phyloP scores from a whole-genome alignment of 106 monocot species.

The Posidonia australis region DNA sequence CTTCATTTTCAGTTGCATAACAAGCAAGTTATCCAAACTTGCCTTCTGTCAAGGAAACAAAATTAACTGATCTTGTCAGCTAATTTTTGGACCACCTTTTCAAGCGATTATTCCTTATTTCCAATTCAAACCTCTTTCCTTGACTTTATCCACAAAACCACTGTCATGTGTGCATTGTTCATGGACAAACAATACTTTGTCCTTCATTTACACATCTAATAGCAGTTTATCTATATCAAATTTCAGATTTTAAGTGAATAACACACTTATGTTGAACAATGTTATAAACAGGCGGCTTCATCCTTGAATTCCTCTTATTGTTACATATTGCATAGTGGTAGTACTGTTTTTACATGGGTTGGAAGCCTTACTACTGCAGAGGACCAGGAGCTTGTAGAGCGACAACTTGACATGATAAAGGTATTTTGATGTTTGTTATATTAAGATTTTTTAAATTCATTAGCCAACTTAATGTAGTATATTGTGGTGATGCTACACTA shows the following conservation, averaged over 20 bases:
- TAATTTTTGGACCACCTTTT: too few species aligned
- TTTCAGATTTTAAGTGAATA: background rate
- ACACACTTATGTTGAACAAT: background rate
- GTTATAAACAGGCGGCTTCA: constrained; percentile 52
- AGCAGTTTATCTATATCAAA: background rate
- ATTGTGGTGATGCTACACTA: too few species aligned
- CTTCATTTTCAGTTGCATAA: too few species aligned
- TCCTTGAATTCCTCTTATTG: constrained; percentile 94
- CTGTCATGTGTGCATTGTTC: too few species aligned
- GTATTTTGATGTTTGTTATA: constrained; percentile 16
- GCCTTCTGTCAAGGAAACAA: too few species aligned
- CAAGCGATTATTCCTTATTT: too few species aligned
- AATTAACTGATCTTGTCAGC: too few species aligned
- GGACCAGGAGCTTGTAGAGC: constrained; percentile 77
- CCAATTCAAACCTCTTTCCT: too few species aligned
- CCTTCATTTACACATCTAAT: background rate
- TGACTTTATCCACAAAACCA: too few species aligned
- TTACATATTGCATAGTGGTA: constrained; percentile 65
- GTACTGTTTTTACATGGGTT: constrained; percentile 76
- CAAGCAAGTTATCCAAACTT: too few species aligned
- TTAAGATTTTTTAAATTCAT: too few species aligned
- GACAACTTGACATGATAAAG: constrained; percentile 86
- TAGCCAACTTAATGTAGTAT: too few species aligned
- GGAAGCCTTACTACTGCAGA: constrained; percentile 59
- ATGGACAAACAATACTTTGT: background rate